A percentile compares a stretch with the other conserved stretches of the same genome.
Evolutionary conservation across 352 stramenopile species (phyloP).

Genomic region (Globisporangium orthogonon): DNA sequence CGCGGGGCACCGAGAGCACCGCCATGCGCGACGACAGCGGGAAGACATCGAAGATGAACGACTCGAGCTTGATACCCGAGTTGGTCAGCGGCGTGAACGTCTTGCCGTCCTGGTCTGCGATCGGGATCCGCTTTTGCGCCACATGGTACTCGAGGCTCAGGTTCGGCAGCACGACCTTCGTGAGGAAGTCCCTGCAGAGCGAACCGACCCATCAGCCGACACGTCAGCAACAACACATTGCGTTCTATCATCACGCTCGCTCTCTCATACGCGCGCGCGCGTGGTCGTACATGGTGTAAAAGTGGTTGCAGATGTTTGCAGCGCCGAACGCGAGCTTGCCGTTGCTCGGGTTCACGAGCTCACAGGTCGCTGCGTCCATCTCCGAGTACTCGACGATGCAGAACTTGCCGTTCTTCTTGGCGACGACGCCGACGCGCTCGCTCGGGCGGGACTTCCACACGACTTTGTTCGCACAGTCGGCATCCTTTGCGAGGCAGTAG

Average conservation of each 20-base stretch:
- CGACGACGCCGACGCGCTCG: slow-evolving; percentile 93
- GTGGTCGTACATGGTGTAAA: slow-evolving; percentile 86
- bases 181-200: slow-evolving; percentile 51
- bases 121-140: slow-evolving; percentile 97
- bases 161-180: slow-evolving; percentile 82
- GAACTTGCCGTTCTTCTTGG: slow-evolving; percentile 69
- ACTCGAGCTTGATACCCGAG: slow-evolving; percentile 97
- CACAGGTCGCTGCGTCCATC: slow-evolving; percentile 74
- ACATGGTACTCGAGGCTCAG: slow-evolving; percentile 92
- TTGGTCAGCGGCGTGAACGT: slow-evolving; percentile 80
- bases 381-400: slow-evolving; percentile 98
- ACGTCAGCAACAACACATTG: too few species aligned
- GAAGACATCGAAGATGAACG: slow-evolving; percentile 99
- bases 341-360: slow-evolving; percentile 46
- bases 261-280: too few species aligned
- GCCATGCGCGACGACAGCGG: slow-evolving; percentile 90
- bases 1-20: slow-evolving; percentile 89
- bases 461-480: slow-evolving; percentile 96
- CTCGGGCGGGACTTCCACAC: slow-evolving; percentile 91
- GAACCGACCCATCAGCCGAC: too few species aligned
- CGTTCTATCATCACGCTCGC: too few species aligned
- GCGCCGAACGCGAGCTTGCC: slow-evolving; percentile 91
- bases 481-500: slow-evolving; percentile 90
- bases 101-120: slow-evolving; percentile 70
- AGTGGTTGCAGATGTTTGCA: slow-evolving; percentile 99